A percentile compares a stretch with the other conserved stretches of the same genome.
Evolutionary conservation across 805 yeast genomes (phyloP).

Genomic region (Yamadazyma sp.): DNA sequence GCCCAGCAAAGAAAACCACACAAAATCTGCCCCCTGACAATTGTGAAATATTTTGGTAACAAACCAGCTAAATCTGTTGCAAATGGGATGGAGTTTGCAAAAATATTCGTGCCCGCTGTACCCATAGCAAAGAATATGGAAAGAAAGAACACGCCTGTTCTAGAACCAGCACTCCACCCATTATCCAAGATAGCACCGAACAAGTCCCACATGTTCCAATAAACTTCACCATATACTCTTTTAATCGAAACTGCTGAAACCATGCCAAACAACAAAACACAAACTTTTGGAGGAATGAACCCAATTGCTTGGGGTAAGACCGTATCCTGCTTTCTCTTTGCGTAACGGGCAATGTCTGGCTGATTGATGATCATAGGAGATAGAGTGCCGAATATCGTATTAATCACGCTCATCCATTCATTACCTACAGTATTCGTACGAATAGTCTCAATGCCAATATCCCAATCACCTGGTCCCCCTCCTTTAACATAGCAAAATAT

Average conservation of each 20-base stretch:
- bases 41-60: slow-evolving; percentile 26
- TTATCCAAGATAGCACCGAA: slow-evolving; percentile 23
- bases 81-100: slow-evolving; percentile 23
- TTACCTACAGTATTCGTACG: slow-evolving; percentile 9
- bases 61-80: slow-evolving; percentile 26
- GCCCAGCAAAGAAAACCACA: slow-evolving; percentile 17
- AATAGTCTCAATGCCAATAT: slow-evolving; percentile 8
- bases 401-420: slow-evolving; percentile 15
- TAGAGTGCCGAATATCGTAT: slow-evolving; percentile 16
- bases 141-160: slow-evolving; percentile 23
- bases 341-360: slow-evolving; percentile 17
- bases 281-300: slow-evolving; percentile 15
- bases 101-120: slow-evolving; percentile 28
- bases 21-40: slow-evolving; percentile 18
- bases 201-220: slow-evolving; percentile 30
- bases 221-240: slow-evolving; percentile 19
- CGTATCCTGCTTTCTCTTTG: slow-evolving; percentile 14
- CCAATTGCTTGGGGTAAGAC: slow-evolving; percentile 16
- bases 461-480: slow-evolving; percentile 16
- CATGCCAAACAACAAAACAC: slow-evolving; percentile 16
- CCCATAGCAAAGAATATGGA: slow-evolving; percentile 18
- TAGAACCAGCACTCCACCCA: slow-evolving; percentile 25
- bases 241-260: slow-evolving; percentile 11
- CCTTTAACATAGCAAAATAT: slow-evolving; percentile 15
- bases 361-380: slow-evolving; percentile 19